Base-by-base conservation (phyloP, 2,329 filamentous ascomycete genomes). In the Conoideocrella luteorostrata region DNA sequence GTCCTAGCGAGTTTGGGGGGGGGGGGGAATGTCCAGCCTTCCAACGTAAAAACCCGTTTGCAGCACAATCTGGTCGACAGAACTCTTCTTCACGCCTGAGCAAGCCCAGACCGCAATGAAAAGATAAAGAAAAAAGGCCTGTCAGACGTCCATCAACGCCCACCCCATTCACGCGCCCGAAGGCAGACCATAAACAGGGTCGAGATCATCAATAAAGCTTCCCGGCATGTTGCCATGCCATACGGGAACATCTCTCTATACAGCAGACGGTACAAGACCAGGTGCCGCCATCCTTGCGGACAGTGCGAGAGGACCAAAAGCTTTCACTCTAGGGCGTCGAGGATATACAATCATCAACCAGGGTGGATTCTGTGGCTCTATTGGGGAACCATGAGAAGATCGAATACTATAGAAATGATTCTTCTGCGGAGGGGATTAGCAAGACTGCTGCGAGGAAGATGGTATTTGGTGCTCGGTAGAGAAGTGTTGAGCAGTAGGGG, bases 341-440 rank as follows among this genome's bases (percentile, higher is more conserved):
- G 85, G 87, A 87, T 84, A 78, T 86, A 60, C 60, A 70, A 68
- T 94, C 88, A 93, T 94, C 88, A 87, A 86, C 86, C 87, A 88
- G 87, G 86, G 82, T 91, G 80, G 81, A 81, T 79, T 88, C 84
- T 91, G 85, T 88, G 80, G 86, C 89, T 95, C 77, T 76, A 85
- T 78, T 89, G 78, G 80, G 81, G 80, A 91, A 84, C 82, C 88
- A 84, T 93, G 86, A 88, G 82, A 77, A 76, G 78, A 85, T 89
- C 82, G 82, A 87, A 77, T 83, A 90, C 88, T 95, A 89, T 90
- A 95, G 86, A 95, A 94, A 87, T 88, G 87, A 91, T 91, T 90
- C 86, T 88, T 69, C 64, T 73, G 64, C 52, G 52, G 53, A 30
- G 26, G 46, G 43, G 46, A 52, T 58, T 53, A 60, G 55, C 46